Base-by-base conservation (phyloP, 306 rosid genomes). In the Rosa chinensis region DNA sequence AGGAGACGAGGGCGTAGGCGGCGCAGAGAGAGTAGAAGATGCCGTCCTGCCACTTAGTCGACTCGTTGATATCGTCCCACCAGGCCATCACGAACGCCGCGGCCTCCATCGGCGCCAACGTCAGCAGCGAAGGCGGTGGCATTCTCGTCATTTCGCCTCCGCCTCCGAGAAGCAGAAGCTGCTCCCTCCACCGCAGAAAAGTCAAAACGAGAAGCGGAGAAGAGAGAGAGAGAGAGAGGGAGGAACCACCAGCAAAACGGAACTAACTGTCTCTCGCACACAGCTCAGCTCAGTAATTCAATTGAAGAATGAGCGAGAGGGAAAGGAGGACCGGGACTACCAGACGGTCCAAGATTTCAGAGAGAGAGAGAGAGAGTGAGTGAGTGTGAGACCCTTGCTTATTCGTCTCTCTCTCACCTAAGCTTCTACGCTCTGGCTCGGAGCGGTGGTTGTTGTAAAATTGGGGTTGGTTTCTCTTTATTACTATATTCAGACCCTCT, bases 1-100 rank as follows among this genome's bases (percentile, higher is more conserved):
- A 78, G 76, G 99, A 90, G 79, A 95, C 94, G 16, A 95, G 85
- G 17, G 96, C 94, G 63, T 91, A 95, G 78, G 91, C 85, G 16
- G 90, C 95, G 73, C 92, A 90, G 56, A 95, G 97, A 50, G 84
- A 50, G 88, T 81, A 95, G 87, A 92, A 90, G 76, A 93, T 75
- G 56, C 87, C 91, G 76, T 72, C 70, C 74, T 90, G 97, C 86
- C 90, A 95, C 12, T 3, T 63, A 28, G 84, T 35, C 14, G 95
- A 88, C 42, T 80, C 69, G 80, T 85, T 87, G 86, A 89, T 69
- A 28, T 89, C 78, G 55, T 90, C 82, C 97, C 97, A 94, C 97
- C 92, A 88, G 49, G 25, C 9, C 55, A 84, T 52, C 40, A 78
- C 43, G 28, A 86, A 59, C 81, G 84, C 75, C 48, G 69, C 82